Base-by-base conservation (phyloP, 1,284 basidiomycete genomes). In the Coniferiporia weirii region DNA sequence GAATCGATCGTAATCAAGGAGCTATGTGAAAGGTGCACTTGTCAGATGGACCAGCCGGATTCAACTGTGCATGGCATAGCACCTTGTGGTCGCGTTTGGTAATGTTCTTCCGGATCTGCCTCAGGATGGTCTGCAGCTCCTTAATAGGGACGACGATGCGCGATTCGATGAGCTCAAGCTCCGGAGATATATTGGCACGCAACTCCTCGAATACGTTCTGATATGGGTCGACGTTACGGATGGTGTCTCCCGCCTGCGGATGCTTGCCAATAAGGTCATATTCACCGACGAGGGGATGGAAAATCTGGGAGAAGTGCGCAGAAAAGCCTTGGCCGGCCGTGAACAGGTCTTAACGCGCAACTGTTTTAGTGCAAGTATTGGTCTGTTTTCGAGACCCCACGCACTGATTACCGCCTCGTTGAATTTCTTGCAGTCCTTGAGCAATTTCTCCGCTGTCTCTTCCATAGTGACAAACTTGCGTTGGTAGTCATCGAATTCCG, bases 21-120 rank as follows among this genome's bases (percentile, higher is more conserved):
- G 81, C 89, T 93, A 62, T 8, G 44, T 13, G n/a, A 45, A 55
- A 59, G 44, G 66, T 61, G 20, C 54, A 49, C 54, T 36, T 49
- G 50, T 38, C 12, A 44, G 36, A 54, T 52, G 40, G 52, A 19
- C 38, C 52, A 48, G 22, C 57, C 17, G 36, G 20, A 47, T n/a
- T 34, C 35, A 15, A 27, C n/a, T 15, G 54, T 8, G 15, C 45
- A 43, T 20, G 19, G 46, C 12, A 22, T 61, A 76, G 49, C 57
- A 90, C 89, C 80, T 99, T 99, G 75, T 99, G 97, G 56, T 98
- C 94, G 44, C 97, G 83, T 77, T 99, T 99, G 13, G 88, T 91
- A 68, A 96, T 93, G 34, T 87, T 93, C 80, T 99, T 99, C 66
- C 95, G 78, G 67, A 98, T 92, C 63, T 82, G 76, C 78, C 98